Evolutionary conservation across 1,139 yeast genomes (phyloP).

Genomic region (Lizanozyma gosingica): DNA sequence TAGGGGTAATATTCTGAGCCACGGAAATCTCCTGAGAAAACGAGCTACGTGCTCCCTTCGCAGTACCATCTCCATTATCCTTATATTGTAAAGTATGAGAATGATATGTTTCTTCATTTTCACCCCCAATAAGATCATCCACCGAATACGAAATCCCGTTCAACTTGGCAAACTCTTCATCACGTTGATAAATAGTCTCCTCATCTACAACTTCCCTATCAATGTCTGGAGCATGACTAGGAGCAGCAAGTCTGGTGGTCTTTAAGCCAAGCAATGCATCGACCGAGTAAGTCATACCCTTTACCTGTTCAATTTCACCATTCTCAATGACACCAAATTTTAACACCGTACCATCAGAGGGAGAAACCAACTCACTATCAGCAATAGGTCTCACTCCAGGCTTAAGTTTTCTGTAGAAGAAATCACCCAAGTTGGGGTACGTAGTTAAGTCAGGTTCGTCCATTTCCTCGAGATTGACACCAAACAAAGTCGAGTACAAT

Average conservation of each 20-base stretch:
- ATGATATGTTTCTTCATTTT: constrained; percentile 26
- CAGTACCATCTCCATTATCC: constrained; percentile 52
- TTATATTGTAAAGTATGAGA: constrained; percentile 39
- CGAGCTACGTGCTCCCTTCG: constrained; percentile 23
- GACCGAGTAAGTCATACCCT: constrained; percentile 89
- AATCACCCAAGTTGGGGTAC: constrained; percentile 78
- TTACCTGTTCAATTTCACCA: constrained; percentile 92
- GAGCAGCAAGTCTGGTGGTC: constrained; percentile 46
- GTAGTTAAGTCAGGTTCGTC: constrained; percentile 69
- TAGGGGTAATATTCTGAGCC: constrained; percentile 34
- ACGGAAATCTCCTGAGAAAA: constrained; percentile 32
- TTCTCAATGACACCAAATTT: constrained; percentile 77
- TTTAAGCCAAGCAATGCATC: constrained; percentile 73
- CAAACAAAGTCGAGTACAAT: constrained; percentile 72
- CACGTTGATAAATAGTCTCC: constrained; percentile 39
- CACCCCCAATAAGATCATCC: constrained; percentile 59
- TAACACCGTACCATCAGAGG: constrained; percentile 88
- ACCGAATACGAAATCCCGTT: constrained; percentile 69
- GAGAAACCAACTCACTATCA: constrained; percentile 65
- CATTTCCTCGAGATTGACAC: constrained; percentile 85
- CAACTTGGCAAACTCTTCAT: constrained; percentile 68
- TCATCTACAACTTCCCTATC: constrained; percentile 29
- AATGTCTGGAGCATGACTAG: constrained; percentile 46
- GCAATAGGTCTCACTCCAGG: constrained; percentile 79
- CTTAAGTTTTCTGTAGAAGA: constrained; percentile 75